A percentile compares a stretch with the other conserved stretches of the same genome.
Conservation (phyloP, 2,329 filamentous ascomycete genomes). For the Boeremia exigua region DNA sequence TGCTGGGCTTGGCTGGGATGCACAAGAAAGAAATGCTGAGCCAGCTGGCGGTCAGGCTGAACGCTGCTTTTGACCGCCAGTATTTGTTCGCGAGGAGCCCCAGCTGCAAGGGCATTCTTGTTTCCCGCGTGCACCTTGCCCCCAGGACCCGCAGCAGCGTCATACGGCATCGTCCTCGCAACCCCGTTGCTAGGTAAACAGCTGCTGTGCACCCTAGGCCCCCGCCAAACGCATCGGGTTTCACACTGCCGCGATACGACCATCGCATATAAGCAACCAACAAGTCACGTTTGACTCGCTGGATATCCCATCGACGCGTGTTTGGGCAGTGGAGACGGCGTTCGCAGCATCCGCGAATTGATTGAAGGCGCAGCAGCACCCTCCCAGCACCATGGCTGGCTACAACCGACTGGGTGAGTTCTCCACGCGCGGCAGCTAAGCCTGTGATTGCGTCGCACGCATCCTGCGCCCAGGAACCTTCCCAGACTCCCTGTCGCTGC, state of each 20-base stretch:
- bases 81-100: constrained; percentile 12
- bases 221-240: constrained; percentile 43
- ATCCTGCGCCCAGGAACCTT: constrained; percentile 22
- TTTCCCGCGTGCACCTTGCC: constrained; percentile 1
- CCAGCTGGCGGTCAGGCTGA: constrained; percentile 15
- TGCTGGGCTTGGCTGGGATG: constrained; percentile 14
- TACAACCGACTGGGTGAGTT: constrained; percentile 48
- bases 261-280: constrained; percentile 24
- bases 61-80: constrained; percentile 4
- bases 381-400: constrained; percentile 36
- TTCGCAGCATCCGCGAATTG: constrained; percentile 26
- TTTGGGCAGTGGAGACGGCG: constrained; percentile 24
- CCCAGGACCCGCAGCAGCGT: constrained; percentile 15
- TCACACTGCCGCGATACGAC: constrained; percentile 28
- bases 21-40: constrained; percentile 12
- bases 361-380: constrained; percentile 34
- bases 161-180: constrained; percentile 14
- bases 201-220: constrained; percentile 20
- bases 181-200: constrained; percentile 45
- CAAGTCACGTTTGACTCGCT: constrained; percentile 24
- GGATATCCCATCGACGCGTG: constrained; percentile 21
- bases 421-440: constrained; percentile 13
- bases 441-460: constrained; percentile 19
- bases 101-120: constrained; percentile 10
- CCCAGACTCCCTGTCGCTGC: constrained; percentile 14